Percentiles rank a stretch among this genome's conserved stretches.
These are phyloP conservation scores for Sarocladium strictum DNA, from an alignment of 2,329 filamentous ascomycete genomes.

Conservation along the genomic window DNA sequence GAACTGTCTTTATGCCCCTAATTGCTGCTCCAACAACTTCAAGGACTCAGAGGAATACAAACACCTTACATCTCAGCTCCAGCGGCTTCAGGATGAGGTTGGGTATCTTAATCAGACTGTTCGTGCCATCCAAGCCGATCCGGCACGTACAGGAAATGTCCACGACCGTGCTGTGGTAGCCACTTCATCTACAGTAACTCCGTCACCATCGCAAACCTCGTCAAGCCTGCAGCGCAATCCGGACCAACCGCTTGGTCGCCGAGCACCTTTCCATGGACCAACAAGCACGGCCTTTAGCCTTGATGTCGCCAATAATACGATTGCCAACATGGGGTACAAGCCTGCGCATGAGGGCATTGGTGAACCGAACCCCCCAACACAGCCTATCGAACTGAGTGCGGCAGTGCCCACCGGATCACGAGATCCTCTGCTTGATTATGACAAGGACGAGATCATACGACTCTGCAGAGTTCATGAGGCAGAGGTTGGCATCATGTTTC, in stretches of 20 bases:
- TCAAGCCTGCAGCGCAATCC: constrained; percentile 27
- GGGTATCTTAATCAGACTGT: constrained; percentile 69
- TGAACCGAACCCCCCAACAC: constrained; percentile 33
- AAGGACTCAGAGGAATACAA: constrained; percentile 91
- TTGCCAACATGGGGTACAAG: constrained; percentile 85
- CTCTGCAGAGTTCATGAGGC: constrained; percentile 79
- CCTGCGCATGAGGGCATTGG: constrained; percentile 54
- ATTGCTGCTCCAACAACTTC: constrained; percentile 70
- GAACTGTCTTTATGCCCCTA: constrained; percentile 59
- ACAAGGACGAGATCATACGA: constrained; percentile 72
- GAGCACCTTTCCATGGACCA: constrained; percentile 71
- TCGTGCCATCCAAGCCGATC: constrained; percentile 57
- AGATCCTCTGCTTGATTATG: constrained; percentile 75
- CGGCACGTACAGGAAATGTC: constrained; percentile 36
- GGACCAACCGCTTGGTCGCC: constrained; percentile 44
- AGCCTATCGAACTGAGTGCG: neutral
- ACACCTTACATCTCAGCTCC: constrained; percentile 69
- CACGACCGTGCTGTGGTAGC: constrained; percentile 36
- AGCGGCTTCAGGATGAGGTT: constrained; percentile 76
- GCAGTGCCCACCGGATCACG: constrained; percentile 24
- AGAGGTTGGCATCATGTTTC: constrained; percentile 90
- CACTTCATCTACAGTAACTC: constrained; percentile 26
- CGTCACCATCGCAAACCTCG: constrained; percentile 37
- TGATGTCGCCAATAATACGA: constrained; percentile 78
- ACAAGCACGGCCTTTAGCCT: constrained; percentile 83